Conservation (phyloP, 345 rosid species). For the Eucalyptus pauciflora region DNA sequence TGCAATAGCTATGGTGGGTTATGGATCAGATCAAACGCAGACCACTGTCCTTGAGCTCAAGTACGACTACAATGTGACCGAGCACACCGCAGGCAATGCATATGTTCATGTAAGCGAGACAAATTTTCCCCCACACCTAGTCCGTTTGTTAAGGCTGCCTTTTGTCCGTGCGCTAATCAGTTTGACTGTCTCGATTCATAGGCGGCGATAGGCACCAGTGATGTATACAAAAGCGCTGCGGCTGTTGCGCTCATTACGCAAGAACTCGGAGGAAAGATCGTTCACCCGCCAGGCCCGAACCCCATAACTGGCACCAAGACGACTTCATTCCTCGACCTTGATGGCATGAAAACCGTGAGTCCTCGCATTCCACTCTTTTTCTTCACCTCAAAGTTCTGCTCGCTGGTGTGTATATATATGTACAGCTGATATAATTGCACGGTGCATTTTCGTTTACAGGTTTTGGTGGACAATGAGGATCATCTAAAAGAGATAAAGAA, state of each 20-base stretch:
- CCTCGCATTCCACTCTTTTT: not conserved
- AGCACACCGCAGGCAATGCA: slow-evolving; percentile 24
- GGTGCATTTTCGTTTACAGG: slow-evolving; percentile 1
- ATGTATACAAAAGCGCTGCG: slow-evolving; percentile 30
- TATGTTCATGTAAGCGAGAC: slow-evolving; percentile 16
- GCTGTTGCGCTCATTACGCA: slow-evolving; percentile 16
- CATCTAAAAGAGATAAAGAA: slow-evolving; percentile 12
- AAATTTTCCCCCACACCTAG: not conserved
- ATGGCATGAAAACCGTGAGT: slow-evolving; percentile 33
- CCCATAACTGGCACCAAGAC: slow-evolving; percentile 22
- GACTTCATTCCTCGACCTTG: slow-evolving; percentile 29
- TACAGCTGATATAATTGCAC: not conserved
- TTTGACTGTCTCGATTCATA: not conserved
- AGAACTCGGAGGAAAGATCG: slow-evolving; percentile 29
- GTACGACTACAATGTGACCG: slow-evolving; percentile 23
- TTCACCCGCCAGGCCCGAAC: slow-evolving; percentile 23
- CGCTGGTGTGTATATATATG: not conserved
- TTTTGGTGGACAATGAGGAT: slow-evolving; percentile 32
- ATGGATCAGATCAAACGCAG: slow-evolving; percentile 18
- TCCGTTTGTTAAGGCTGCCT: not conserved
- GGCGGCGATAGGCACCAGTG: slow-evolving; percentile 24
- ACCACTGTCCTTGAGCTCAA: slow-evolving; percentile 26
- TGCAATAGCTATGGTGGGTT: slow-evolving; percentile 36
- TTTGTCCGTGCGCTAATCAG: not conserved
- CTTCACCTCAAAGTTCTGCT: not conserved